These are phyloP conservation scores for Suillus alpinus DNA, from an alignment of 768 basidiomycete species.

Conservation along the genomic window DNA sequence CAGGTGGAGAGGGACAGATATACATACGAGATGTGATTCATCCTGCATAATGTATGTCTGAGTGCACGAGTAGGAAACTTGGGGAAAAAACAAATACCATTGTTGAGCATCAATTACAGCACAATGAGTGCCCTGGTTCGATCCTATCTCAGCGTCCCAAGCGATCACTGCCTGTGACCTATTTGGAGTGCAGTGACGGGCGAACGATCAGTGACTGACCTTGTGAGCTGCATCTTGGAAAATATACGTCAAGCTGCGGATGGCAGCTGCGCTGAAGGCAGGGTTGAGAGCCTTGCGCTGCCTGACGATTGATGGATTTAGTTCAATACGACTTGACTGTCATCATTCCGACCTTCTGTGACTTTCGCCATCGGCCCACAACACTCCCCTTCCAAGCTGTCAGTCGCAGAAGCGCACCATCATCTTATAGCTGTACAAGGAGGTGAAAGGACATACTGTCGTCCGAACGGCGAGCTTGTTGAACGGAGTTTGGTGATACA, in stretches of 20 bases:
- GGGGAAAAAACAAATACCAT: not conserved
- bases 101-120: not conserved
- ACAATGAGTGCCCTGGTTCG: not conserved
- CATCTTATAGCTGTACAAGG: not conserved
- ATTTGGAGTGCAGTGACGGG: not conserved
- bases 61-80: not conserved
- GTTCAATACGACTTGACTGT: no score
- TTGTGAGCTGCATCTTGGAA: conserved; percentile 54
- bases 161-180: not conserved
- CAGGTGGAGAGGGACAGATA: not conserved
- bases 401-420: not conserved
- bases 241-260: conserved; percentile 42
- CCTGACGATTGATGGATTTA: conserved; percentile 19
- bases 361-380: conserved; percentile 30
- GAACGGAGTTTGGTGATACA: conserved; percentile 39
- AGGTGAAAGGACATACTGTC: conserved; percentile 28
- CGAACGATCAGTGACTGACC: conserved; percentile 23
- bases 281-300: conserved; percentile 51
- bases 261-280: conserved; percentile 51
- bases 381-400: conserved; percentile 24
- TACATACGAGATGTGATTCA: not conserved
- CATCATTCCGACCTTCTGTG: conserved; percentile 3
- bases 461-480: conserved; percentile 37
- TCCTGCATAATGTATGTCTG: not conserved
- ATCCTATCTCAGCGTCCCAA: not conserved